These are phyloP conservation scores for Arthromyces matolae DNA, from an alignment of 768 basidiomycete species.

Conservation along the genomic window DNA sequence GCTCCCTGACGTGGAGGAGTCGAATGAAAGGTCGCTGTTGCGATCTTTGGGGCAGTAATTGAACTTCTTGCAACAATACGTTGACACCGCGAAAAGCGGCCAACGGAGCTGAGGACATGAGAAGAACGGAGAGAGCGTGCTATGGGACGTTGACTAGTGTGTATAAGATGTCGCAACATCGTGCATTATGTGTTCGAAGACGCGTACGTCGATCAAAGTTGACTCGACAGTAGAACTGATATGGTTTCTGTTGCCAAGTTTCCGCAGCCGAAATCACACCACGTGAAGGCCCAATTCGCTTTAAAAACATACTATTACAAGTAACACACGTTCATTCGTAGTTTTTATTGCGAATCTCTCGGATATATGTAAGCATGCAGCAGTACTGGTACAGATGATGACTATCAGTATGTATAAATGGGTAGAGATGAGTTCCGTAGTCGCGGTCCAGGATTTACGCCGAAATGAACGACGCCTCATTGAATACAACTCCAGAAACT, in stretches of 20 bases:
- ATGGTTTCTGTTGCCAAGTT: background rate
- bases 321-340: background rate
- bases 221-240: background rate
- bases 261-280: background rate
- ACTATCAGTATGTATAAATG: too few relatives aligned
- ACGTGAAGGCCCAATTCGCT: constrained; percentile 6
- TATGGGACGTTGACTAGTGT: constrained; percentile 22
- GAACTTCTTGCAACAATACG: background rate
- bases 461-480: constrained; percentile 91
- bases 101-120: constrained; percentile 1
- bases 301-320: too few relatives aligned
- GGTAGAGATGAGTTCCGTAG: too few relatives aligned
- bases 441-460: too few relatives aligned
- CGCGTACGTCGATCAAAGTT: background rate
- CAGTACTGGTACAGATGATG: constrained; percentile 30
- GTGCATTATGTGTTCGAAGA: constrained; percentile 40
- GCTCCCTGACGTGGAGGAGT: constrained; percentile 32
- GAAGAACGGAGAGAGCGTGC: constrained; percentile 13
- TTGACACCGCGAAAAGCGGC: background rate
- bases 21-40: constrained; percentile 32
- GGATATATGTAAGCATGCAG: background rate
- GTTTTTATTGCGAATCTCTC: too few relatives aligned
- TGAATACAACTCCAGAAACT: constrained; percentile 74
- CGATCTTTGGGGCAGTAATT: constrained; percentile 1
- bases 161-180: constrained; percentile 47